phyloP scores from a whole-genome alignment of 2,329 filamentous ascomycete genomes.

The Fusarium decemcellulare region DNA sequence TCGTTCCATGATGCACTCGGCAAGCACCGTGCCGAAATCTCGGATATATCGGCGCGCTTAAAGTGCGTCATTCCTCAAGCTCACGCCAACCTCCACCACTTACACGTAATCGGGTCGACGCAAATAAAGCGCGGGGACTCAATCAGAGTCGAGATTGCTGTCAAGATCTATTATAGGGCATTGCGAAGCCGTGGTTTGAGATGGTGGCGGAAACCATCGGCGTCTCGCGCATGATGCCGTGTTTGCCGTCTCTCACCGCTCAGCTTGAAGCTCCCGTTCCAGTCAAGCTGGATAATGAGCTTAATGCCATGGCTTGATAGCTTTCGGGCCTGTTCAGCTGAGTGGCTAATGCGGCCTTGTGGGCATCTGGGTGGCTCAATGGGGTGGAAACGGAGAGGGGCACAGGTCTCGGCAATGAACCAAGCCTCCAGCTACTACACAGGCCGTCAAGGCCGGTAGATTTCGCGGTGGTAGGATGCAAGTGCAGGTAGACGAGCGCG shows the following conservation, averaged over 20 bases:
- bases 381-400: too few relatives aligned
- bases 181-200: not conserved
- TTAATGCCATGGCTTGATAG: not conserved
- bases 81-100: constrained; percentile 21
- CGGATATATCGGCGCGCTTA: constrained; percentile 36
- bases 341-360: too few relatives aligned
- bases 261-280: not conserved
- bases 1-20: constrained; percentile 31
- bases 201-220: not conserved
- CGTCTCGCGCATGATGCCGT: constrained; percentile 18
- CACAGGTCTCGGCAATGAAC: too few relatives aligned
- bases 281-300: not conserved
- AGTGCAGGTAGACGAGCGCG: too few relatives aligned
- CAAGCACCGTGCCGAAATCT: constrained; percentile 27
- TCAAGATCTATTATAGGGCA: not conserved
- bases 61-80: constrained; percentile 17
- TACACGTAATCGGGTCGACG: constrained; percentile 1
- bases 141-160: not conserved
- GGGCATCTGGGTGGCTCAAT: too few relatives aligned
- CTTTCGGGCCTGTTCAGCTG: too few relatives aligned
- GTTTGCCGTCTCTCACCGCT: constrained; percentile 17
- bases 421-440: too few relatives aligned
- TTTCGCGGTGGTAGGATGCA: too few relatives aligned
- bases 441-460: too few relatives aligned
- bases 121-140: not conserved